Base-by-base conservation (phyloP, 176 grass and related monocot species). In the Triticum turgidum region DNA sequence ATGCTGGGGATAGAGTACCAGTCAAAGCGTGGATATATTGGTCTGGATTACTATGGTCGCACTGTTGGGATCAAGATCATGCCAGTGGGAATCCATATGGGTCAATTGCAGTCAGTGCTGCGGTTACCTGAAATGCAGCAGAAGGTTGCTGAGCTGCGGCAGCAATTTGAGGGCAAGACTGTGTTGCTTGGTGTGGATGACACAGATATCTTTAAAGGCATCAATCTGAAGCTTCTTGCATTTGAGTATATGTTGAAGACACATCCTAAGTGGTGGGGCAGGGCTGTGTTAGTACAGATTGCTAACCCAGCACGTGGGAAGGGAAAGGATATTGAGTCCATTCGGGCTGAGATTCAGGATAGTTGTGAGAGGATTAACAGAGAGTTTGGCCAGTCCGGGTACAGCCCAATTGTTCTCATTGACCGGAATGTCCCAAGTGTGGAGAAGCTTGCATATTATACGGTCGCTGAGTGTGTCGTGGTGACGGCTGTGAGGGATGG, bases 51-150 rank as follows among this genome's bases (percentile, higher is more conserved):
- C 78, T 97, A 91, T 41, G 95, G 95, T 44, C 95, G 95, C 64
- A 94, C 91, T 24, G 91, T 97, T 1, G 92, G 92, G 65, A 97
- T 97, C 82, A 97, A 97, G 78, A 94, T 97, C 85, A 93, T 94
- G 95, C 92, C 95, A 1, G 89, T 94, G 11, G 95, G 95, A 17
- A 83, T 97, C 75, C 92, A 97, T 88, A 94, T 97, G 95, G 92
- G 89, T 29, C 95, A 97, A 78, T 41, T 97, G 77, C 84, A 94
- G 56, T 88, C 95, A 1, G 87, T 93, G 10, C 65, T 97, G 32
- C 56, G 87, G 9, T 65, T 88, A 13, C 80, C 95, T 35, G 91
- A 93, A 20, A 86, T 85, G 70, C 87, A 97, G 65, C 41, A 25
- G 37, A 86, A 62, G 65, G 90, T 94, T 13, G 76, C 87, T 14